Evolutionary conservation across 371 early-diverging fungal genomes (phyloP).

Genomic region (Choanephora cucurbitarum): DNA sequence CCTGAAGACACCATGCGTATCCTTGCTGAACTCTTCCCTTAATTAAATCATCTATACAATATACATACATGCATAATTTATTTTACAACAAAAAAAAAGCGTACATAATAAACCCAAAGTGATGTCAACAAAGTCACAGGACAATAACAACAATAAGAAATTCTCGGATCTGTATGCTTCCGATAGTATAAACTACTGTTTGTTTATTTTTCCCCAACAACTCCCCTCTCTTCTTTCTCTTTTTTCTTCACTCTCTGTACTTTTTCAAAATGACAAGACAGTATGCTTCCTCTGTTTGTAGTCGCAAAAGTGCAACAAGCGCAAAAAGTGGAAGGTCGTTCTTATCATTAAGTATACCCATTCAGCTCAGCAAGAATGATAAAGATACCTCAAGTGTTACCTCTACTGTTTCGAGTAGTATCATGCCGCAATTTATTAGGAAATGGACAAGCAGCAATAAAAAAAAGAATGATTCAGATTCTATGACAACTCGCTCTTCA

Average conservation of each 20-base stretch:
- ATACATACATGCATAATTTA: background rate
- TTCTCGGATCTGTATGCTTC: conserved; percentile 13
- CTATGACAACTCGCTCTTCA: conserved; percentile 31
- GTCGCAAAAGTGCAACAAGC: conserved; percentile 47
- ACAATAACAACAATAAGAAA: conserved; percentile 8
- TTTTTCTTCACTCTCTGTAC: conserved; percentile 20
- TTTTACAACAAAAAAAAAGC: conserved; percentile 1
- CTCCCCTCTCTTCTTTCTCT: conserved; percentile 9
- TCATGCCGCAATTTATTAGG: conserved; percentile 34
- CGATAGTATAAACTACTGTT: conserved; percentile 2
- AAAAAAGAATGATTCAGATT: conserved; percentile 24
- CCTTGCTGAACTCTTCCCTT: conserved; percentile 82
- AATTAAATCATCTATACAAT: conserved; percentile 6
- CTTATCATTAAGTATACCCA: conserved; percentile 31
- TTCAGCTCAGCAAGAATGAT: conserved; percentile 11
- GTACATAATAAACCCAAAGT: background rate
- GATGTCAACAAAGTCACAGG: conserved; percentile 6
- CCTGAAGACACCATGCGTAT: conserved; percentile 93
- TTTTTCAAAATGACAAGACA: conserved; percentile 25
- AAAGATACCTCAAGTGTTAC: background rate
- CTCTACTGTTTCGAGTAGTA: conserved; percentile 10
- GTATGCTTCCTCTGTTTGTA: conserved; percentile 46
- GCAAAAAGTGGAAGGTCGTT: conserved; percentile 46
- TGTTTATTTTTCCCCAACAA: conserved; percentile 15
- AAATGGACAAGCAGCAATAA: conserved; percentile 17